These are phyloP conservation scores for Penicillium cosmopolitanum DNA, from an alignment of 495 filamentous ascomycete genomes.

Conservation along the genomic window DNA sequence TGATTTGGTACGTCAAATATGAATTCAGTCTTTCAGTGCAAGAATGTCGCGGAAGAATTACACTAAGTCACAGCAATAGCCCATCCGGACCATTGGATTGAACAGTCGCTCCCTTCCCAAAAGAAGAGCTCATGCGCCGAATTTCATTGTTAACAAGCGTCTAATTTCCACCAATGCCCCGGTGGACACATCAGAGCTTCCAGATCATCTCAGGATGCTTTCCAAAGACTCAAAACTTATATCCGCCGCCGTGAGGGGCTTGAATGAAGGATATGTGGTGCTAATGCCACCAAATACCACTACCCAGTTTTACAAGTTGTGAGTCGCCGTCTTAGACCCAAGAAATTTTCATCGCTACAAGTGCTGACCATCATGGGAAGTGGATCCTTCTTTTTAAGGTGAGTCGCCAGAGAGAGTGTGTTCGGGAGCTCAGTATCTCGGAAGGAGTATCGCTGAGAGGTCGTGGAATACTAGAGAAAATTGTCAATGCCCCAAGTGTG, in stretches of 20 bases:
- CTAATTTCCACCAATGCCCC: not conserved
- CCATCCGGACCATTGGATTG: not conserved
- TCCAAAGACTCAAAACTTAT: not conserved
- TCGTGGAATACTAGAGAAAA: conserved; percentile 63
- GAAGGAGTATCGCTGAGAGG: not conserved
- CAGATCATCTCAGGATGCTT: not conserved
- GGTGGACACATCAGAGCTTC: not conserved
- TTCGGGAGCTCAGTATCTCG: not conserved
- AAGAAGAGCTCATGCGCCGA: not conserved
- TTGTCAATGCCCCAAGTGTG: conserved; percentile 74
- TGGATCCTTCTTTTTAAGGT: conserved; percentile 30
- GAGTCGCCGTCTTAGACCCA: not conserved
- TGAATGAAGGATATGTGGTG: not conserved
- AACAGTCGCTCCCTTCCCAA: not conserved
- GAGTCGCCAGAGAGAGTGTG: conserved; percentile 3
- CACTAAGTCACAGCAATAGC: not conserved
- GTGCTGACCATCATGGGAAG: conserved; percentile 3
- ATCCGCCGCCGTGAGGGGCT: not conserved
- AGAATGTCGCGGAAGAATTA: not conserved
- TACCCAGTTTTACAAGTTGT: not conserved
- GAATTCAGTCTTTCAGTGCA: not conserved
- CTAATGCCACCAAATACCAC: not conserved
- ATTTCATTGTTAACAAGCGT: not conserved
- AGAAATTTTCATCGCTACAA: not conserved
- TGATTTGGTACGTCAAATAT: conserved; percentile 10